These are phyloP conservation scores for Plectosphaerella sp. DNA, from an alignment of 2,329 filamentous ascomycete species.

Conservation along the genomic window DNA sequence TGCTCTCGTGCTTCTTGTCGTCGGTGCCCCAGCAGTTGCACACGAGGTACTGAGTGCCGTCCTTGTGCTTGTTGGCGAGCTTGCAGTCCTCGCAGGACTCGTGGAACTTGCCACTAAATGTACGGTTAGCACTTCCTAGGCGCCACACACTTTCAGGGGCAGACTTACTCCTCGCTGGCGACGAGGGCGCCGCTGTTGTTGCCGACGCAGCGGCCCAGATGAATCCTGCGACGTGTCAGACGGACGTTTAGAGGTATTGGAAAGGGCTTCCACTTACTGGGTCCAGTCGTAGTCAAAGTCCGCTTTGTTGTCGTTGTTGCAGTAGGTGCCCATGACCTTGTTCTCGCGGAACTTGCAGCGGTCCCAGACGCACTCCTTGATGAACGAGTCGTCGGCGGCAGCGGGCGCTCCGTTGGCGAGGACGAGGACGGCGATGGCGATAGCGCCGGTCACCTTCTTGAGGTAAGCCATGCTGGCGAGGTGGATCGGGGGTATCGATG, in stretches of 20 bases:
- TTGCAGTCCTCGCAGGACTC: neutral
- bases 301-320: neutral
- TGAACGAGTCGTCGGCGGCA: neutral
- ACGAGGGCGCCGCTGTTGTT: neutral
- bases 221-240: neutral
- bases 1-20: neutral
- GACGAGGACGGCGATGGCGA: neutral
- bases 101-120: neutral
- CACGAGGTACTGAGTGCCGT: constrained; percentile 1
- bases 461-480: neutral
- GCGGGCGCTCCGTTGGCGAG: neutral
- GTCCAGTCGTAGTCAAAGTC: constrained; percentile 1
- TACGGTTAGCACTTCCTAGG: neutral
- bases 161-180: neutral
- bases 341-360: constrained; percentile 2
- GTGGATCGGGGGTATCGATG: neutral
- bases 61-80: constrained; percentile 1
- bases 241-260: neutral
- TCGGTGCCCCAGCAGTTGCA: neutral
- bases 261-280: neutral
- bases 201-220: constrained; percentile 1
- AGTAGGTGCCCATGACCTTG: constrained; percentile 2
- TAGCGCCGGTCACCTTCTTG: neutral
- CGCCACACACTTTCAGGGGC: neutral
- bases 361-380: constrained; percentile 1